Evolutionary conservation across 148 eudicot genomes (phyloP).

Genomic region (Hydrangea macrophylla): DNA sequence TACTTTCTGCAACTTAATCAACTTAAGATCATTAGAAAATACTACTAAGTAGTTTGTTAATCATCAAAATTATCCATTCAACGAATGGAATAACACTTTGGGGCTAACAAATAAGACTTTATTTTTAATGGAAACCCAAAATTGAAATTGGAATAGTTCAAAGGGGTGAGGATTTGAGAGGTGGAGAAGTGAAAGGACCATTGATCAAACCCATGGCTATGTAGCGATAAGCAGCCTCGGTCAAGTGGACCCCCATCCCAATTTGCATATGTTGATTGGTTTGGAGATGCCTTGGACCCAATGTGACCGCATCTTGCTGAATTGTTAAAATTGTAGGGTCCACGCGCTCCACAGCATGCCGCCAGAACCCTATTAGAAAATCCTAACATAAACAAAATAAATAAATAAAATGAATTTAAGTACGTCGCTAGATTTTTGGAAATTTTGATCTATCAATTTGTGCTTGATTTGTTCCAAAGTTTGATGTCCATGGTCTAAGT

Average conservation of each 20-base stretch:
- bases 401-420: too few relatives aligned
- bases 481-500: too few relatives aligned
- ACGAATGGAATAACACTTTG: too few relatives aligned
- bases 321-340: conserved; percentile 63
- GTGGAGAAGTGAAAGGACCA: conserved; percentile 54
- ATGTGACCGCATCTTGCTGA: conserved; percentile 65
- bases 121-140: too few relatives aligned
- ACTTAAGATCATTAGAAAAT: too few relatives aligned
- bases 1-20: too few relatives aligned
- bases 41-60: too few relatives aligned
- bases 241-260: conserved; percentile 79
- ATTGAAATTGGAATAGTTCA: not conserved
- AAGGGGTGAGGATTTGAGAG: conserved; percentile 18
- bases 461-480: too few relatives aligned
- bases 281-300: conserved; percentile 43
- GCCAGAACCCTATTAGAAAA: conserved; percentile 34
- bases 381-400: conserved; percentile 33
- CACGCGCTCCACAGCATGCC: conserved; percentile 82
- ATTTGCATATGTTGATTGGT: conserved; percentile 43
- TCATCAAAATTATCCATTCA: too few relatives aligned
- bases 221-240: conserved; percentile 49
- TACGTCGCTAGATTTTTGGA: too few relatives aligned
- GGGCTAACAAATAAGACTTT: too few relatives aligned
- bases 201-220: conserved; percentile 43
- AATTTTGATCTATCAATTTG: too few relatives aligned